Evolutionary conservation across 768 basidiomycete genomes (phyloP).

Genomic region (Serpula lacrymans): DNA sequence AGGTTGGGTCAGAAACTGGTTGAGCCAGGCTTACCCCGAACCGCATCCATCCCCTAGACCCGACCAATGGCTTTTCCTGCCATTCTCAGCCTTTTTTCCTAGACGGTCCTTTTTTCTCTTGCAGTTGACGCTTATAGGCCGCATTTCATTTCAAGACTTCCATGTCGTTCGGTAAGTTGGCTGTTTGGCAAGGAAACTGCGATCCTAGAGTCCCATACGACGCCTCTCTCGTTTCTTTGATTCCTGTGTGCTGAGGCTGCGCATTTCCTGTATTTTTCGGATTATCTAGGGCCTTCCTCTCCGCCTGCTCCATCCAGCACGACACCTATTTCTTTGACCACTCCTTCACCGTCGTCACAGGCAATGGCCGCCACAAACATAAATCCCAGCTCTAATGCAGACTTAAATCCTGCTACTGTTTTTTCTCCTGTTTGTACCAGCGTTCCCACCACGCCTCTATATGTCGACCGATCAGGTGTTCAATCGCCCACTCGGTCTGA

Average conservation of each 20-base stretch:
- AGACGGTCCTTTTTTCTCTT: constrained; percentile 11
- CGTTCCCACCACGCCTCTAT: constrained; percentile 12
- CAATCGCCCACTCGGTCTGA: constrained; percentile 19
- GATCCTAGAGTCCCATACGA: too few relatives aligned
- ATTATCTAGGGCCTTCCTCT: constrained; percentile 3
- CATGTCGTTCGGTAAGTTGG: constrained; percentile 13
- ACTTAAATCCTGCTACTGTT: constrained; percentile 9
- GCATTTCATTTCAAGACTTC: constrained; percentile 3
- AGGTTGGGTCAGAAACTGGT: not conserved
- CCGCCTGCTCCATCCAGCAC: constrained; percentile 9
- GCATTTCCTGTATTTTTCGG: constrained; percentile 4
- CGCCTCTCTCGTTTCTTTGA: constrained; percentile 2
- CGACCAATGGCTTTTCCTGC: constrained; percentile 22
- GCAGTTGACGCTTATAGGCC: constrained; percentile 12
- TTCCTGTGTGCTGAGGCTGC: constrained; percentile 11
- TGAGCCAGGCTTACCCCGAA: constrained; percentile 6
- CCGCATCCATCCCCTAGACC: constrained; percentile 26
- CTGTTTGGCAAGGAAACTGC: too few relatives aligned
- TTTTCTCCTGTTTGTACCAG: constrained; percentile 1
- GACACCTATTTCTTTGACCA: constrained; percentile 13
- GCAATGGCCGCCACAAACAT: constrained; percentile 9
- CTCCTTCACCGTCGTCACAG: constrained; percentile 9
- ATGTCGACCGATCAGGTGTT: constrained; percentile 8
- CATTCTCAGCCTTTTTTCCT: constrained; percentile 10
- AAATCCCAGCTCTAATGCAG: constrained; percentile 8